Base-by-base conservation (phyloP, 2,329 filamentous ascomycete genomes). In the Mollisiaceae sp. region DNA sequence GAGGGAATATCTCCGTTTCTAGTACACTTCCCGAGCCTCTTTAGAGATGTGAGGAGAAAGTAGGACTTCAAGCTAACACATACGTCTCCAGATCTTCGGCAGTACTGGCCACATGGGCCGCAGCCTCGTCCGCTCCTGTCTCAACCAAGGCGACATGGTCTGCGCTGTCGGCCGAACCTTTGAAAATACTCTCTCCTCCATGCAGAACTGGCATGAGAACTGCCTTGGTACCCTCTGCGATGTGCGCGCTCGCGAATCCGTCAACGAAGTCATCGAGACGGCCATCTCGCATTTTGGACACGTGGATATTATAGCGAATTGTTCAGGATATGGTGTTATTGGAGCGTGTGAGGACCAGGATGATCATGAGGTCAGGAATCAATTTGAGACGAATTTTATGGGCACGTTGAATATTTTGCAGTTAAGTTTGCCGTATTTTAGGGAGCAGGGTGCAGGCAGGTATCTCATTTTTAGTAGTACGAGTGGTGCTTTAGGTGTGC, bases 361-460 rank as follows among this genome's bases (percentile, higher is more conserved):
- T 77, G 93, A 97, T 76, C 90, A 93, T 77, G 95, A 98, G 76
- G 86, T 98, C 71, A 91, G 93, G 65, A 94, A 97, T 74, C 95
- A 98, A 78, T 97, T 98, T 79, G 93, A 96, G 82, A 97, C 94
- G 24, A 99, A 99, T 78, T 97, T 97, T 78, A 94, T 97, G 83
- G 95, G 95, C 62, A 96, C 93, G 0, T 79, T 98, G 66, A 91
- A 98, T 79, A 97, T 99, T 73, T 90, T 98, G 65, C 93, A 97
- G 77, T 82, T 92, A 22, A 94, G 91, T 1, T 81, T 98, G 43
- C 93, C 94, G 0, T 93, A 97, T 79, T 96, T 98, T 72, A 89
- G 94, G 60, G 84, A 89, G 69, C 89, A 92, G 69, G 84, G 85
- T 24, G 83, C 82, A 0, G 95, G 95, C 0, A 87, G 94, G 36